phyloP scores from a whole-genome alignment of 176 grass and related monocot genomes.

The Guadua angustifolia region DNA sequence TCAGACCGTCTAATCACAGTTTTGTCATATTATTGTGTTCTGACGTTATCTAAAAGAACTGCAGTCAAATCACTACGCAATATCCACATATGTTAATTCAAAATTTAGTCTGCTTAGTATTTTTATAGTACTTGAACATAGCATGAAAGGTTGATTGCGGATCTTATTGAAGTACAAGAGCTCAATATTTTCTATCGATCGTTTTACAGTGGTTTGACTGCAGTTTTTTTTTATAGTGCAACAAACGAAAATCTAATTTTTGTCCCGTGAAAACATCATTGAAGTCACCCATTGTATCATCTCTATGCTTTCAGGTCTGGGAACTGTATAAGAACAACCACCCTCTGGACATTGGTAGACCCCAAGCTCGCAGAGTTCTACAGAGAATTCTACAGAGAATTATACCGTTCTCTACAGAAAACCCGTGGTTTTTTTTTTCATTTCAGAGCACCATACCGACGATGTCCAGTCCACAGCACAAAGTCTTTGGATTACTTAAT shows the following conservation, averaged over 20 bases:
- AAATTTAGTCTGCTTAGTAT: background rate
- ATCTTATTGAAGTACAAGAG: background rate
- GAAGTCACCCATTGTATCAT: background rate
- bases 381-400: no score
- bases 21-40: background rate
- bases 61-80: background rate
- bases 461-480: no score
- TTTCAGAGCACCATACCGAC: no score
- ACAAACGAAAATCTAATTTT: background rate
- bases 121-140: background rate
- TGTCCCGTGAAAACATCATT: background rate
- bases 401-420: no score
- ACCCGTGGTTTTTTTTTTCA: no score
- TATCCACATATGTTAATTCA: background rate
- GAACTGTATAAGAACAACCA: slow-evolving; percentile 58
- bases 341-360: slow-evolving; percentile 63
- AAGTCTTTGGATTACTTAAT: no score
- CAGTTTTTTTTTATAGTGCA: no score
- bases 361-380: slow-evolving; percentile 43
- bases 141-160: background rate
- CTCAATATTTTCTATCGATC: background rate
- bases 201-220: background rate
- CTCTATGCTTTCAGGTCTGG: slow-evolving; percentile 60
- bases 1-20: background rate
- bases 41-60: background rate